Evolutionary conservation across 78 protist species (phyloP), one percentile per base, ranked within the genome.

Genomic region (Cavenderia fasciculata): DNA sequence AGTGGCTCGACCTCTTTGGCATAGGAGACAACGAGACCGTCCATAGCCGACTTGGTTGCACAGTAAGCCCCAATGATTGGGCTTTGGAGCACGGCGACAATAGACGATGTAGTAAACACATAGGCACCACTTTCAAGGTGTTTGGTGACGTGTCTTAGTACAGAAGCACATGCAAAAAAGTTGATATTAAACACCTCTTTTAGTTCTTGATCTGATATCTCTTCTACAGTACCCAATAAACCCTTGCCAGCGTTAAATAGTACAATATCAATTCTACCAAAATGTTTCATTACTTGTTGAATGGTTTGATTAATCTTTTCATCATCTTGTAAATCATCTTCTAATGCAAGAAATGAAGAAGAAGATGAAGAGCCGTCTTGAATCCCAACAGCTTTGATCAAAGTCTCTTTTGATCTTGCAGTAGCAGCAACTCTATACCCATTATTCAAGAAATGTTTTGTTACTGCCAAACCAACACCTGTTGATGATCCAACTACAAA

Each of bases 31-130:
- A 70, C 54, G 5, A 79, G 2, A 11, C 68, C 77, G 4, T 68
- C 74, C 0, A 79, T 44, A 1, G 88, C 88, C 52, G n/a, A 38
- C 46, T 79, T 79, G 23, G 69, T 79, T 0, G 68, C 59, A 23
- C 51, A 61, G 52, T 65, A 77, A 4, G 44, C 1, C 0, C 62
- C 46, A 36, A 65, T 21, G 6, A 56, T 69, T 51, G 68, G 68
- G 19, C 51, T 65, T 8, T 2, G n/a, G 12, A 59, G 66, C 23
- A 31, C 36, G 33, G 79, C 66, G 61, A 18, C 51, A 8, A 68
- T 25, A 3, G 90, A 65, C 0, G 75, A 65, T 14, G 66, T 66
- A 29, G 63, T 79, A 5, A 54, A 68, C 25, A 38, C 72, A 16
- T 21, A 34, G n/a, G n/a, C n/a, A n/a, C n/a, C n/a, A n/a, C n/a